A percentile compares a stretch with the other conserved stretches of the same genome.
Conservation (phyloP, 805 yeast species). For the Diddensiella caesifluorescens region DNA sequence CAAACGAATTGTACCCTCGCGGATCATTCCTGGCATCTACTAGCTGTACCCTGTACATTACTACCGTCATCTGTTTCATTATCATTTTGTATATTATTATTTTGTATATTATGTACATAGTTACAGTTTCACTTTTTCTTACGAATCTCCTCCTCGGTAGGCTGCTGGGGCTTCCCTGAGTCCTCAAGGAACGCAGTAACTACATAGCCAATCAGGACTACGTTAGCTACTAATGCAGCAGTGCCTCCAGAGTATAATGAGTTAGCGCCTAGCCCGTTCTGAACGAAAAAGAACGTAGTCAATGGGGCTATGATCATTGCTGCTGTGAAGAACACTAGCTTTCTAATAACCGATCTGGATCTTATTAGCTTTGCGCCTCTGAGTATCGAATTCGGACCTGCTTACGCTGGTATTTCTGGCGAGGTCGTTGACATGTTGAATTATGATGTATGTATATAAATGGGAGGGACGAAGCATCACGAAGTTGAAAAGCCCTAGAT, state of each 20-base stretch:
- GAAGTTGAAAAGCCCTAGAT: not conserved
- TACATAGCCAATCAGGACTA: conserved; percentile 62
- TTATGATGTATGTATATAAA: not conserved
- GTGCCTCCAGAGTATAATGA: conserved; percentile 62
- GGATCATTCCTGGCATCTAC: conserved; percentile 84
- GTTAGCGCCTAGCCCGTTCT: conserved; percentile 39
- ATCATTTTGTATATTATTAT: not conserved
- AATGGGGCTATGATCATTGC: conserved; percentile 66
- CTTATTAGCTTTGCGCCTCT: not conserved
- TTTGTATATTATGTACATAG: not conserved
- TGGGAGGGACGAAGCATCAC: not conserved
- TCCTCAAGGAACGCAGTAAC: conserved; percentile 69
- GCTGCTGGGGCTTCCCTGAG: conserved; percentile 14
- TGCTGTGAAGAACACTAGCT: conserved; percentile 61
- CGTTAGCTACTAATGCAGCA: conserved; percentile 68
- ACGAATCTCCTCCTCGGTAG: conserved; percentile 17
- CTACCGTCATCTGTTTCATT: not conserved
- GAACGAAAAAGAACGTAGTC: conserved; percentile 47
- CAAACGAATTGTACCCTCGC: conserved; percentile 74
- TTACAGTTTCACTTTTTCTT: conserved; percentile 1
- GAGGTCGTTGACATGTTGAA: not conserved
- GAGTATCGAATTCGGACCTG: not conserved
- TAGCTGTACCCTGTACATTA: conserved; percentile 36
- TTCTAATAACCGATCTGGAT: conserved; percentile 33
- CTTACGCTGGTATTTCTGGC: conserved; percentile 18